Evolutionary conservation across 164 flowering plant genomes (phyloP), one percentile per base, ranked within the genome.

Genomic region (Vitis amurensis): DNA sequence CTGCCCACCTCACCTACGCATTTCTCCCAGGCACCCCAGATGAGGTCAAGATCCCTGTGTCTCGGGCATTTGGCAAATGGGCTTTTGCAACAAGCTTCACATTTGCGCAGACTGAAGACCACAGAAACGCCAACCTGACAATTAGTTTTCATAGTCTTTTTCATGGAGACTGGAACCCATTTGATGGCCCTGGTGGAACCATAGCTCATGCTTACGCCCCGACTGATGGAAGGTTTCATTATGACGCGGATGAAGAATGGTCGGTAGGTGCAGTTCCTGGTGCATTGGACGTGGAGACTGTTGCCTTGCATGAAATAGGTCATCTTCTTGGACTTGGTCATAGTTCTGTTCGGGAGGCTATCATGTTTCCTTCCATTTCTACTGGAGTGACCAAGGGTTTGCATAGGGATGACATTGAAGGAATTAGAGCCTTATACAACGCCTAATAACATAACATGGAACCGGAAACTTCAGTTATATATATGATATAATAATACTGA

Each of bases 101-200:
- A 1, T 81, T 81, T 56, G 3, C 51, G 0, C 44, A 61, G 52
- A 61, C 48, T 19, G 5, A 50, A 27, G 55, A 56, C 8, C 14
- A 16, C 31, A 4, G 1, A 0, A 7, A 11, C 0, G 76, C 84
- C 0, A 73, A 80, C 14, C 67, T 80, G 30, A 69, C 8, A 3
- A 67, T 80, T 11, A 50, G 81, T 12, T 71, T 80, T 12, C 4
- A 27, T 0, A 23, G 77, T 0, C 61, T 75, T 13, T 61, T 67
- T 55, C 84, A 80, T 48, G 84, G 84, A 30, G 84, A 80, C 55
- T 71, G 75, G 0, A 0, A 8, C 27, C 66, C 72, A 4, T 80
- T 80, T 49, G 77, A 77, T 23, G 79, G 79, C 7, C 71, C 67
- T 14, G 70, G 64, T 12, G 75, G 71, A 12, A 19, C 37, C 29